Evolutionary conservation across 1,139 yeast species (phyloP), one percentile per base, ranked within the genome.

Genomic region (Magnusiomyces ingens): DNA sequence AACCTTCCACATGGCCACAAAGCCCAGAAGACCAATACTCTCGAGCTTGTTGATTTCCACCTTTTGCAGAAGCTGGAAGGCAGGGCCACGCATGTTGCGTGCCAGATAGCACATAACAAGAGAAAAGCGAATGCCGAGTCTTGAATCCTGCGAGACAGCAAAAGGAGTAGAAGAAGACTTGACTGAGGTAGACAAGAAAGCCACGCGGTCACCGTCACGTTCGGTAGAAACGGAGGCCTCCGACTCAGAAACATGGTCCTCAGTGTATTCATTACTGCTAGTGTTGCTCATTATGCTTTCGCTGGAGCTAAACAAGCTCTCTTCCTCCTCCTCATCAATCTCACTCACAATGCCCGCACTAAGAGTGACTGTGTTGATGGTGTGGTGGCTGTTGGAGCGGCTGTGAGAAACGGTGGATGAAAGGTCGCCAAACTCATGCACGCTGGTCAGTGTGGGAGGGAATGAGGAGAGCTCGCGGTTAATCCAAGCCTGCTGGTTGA

Each of bases 21-120:
- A 70, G 15, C 71, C 72, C 5, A 69, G 59, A n/a, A 69, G 55
- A 3, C 70, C 70, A 46, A 69, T 59, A 32, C 66, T 62, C 38
- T 62, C 62, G 18, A 48, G 55, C 53, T 18, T 58, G 55, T 50
- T 59, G 44, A 58, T 55, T 15, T 52, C 55, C 37, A 62, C 58
- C 46, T 56, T 56, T 49, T 57, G 59, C 19, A 58, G 52, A 15
- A 63, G 58, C 49, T 55, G 55, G 17, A 58, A 45, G 13, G 62
- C 67, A 18, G 54, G 58, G 10, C 52, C 54, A 12, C 51, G 50
- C 45, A 60, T 56, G 21, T 56, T 57, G 22, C 55, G 51, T 10
- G 57, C 53, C 21, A 64, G 54, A 52, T 59, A 66, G 51, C 60
- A 56, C 19, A 57, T 46, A 15, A 65, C 55, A 47, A 67, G 55